Conservation (phyloP, 2,329 filamentous ascomycete species). For the Colletotrichum shisoi region DNA sequence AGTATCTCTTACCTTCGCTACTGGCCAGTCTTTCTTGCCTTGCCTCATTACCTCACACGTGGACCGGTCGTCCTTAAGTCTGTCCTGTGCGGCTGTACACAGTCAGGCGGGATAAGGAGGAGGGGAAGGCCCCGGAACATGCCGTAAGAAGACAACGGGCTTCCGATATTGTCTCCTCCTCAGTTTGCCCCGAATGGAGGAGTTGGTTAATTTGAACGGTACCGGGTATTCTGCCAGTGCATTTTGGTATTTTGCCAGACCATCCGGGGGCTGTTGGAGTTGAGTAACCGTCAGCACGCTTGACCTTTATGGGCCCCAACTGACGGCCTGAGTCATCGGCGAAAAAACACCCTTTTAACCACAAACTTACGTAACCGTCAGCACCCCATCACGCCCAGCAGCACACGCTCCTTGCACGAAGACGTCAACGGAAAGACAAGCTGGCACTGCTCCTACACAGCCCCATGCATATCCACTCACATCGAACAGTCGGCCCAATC, state of each 20-base stretch:
- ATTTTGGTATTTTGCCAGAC: too few relatives aligned
- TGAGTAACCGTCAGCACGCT: background rate
- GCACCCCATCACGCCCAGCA: background rate
- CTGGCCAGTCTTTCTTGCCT: background rate
- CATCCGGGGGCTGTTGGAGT: too few relatives aligned
- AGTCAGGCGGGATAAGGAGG: slow-evolving; percentile 3
- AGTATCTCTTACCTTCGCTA: background rate
- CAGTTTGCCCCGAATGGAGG: background rate
- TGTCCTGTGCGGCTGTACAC: background rate
- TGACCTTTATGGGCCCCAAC: too few relatives aligned
- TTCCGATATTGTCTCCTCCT: background rate
- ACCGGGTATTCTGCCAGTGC: too few relatives aligned
- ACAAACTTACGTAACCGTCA: background rate
- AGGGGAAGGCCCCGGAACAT: slow-evolving; percentile 20
- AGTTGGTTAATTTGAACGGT: too few relatives aligned
- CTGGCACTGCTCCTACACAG: background rate
- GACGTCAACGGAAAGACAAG: background rate
- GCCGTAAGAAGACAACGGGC: slow-evolving; percentile 12
- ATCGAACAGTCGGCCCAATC: background rate
- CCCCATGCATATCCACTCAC: background rate
- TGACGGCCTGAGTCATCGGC: too few relatives aligned
- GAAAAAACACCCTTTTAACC: too few relatives aligned
- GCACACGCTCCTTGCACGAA: background rate
- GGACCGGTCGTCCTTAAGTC: background rate
- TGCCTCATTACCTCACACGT: background rate